Evolutionary conservation across 2,329 filamentous ascomycete species (phyloP).

Genomic region (Arthrinium phaeospermum): DNA sequence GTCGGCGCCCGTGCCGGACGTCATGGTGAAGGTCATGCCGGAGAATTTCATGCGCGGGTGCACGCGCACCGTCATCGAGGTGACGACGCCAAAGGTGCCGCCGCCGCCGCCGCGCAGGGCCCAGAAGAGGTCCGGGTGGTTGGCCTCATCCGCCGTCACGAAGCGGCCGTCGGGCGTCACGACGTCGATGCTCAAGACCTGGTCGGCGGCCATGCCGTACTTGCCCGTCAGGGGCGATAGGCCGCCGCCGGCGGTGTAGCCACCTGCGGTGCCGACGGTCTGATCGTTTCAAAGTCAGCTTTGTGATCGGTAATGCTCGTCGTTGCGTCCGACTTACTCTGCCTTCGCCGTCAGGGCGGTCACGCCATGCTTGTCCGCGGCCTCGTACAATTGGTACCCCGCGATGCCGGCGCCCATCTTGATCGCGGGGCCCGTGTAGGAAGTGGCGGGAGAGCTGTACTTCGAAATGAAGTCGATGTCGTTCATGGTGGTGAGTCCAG

Average conservation of each 20-base stretch:
- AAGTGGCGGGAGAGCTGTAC: constrained; percentile 33
- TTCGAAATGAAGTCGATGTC: constrained; percentile 35
- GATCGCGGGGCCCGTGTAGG: constrained; percentile 53
- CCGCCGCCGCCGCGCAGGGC: constrained; percentile 52
- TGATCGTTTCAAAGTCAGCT: constrained; percentile 17
- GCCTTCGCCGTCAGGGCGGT: constrained; percentile 59
- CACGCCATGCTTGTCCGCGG: constrained; percentile 51
- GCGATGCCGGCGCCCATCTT: constrained; percentile 61
- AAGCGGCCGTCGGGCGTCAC: constrained; percentile 50
- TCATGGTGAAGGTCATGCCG: constrained; percentile 38
- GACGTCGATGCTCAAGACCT: constrained; percentile 52
- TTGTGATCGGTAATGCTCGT: too few species aligned
- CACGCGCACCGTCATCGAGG: constrained; percentile 43
- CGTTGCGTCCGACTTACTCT: constrained; percentile 27
- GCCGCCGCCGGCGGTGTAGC: constrained; percentile 53
- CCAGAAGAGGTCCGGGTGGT: constrained; percentile 54
- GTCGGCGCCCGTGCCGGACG: constrained; percentile 28
- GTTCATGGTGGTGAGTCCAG: constrained; percentile 45
- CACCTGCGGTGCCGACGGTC: constrained; percentile 54
- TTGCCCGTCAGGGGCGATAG: constrained; percentile 55
- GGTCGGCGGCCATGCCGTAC: constrained; percentile 54
- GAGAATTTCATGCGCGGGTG: constrained; percentile 42
- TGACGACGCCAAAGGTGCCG: constrained; percentile 48
- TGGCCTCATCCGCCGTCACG: constrained; percentile 45
- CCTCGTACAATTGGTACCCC: constrained; percentile 57